Evolutionary conservation across 352 stramenopile genomes (phyloP), one percentile per base, ranked within the genome.

Genomic region (Pythium volutum): DNA sequence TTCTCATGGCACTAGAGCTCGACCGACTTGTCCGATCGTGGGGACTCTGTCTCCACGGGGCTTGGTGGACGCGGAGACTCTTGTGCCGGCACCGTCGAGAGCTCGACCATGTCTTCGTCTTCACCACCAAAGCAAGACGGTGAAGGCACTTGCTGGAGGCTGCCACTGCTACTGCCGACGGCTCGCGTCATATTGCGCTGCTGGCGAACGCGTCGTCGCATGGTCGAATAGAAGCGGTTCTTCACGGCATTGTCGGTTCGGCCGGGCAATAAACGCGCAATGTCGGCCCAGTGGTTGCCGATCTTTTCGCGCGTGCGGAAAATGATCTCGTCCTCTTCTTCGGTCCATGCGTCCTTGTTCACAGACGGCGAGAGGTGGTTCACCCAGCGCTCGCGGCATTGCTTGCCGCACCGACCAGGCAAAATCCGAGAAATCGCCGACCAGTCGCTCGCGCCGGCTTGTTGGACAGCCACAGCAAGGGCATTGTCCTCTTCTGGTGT

Each of bases 231-330:
- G 58, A 86, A 98, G 0, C 92, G 82, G 66, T 99, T 99, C 79
- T 99, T 99, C 23, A 99, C 94, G 11, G 90, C 90, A 60, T 99
- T 99, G 67, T 98, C 95, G 14, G 95, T 98, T 33, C 97, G 76
- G 2, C 97, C 97, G 23, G 95, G 93, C 31, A 99, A 76, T 16
- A 96, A 67, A 18, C 97, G 97, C 16, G 96, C 93, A 61, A 99
- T 99, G 62, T 98, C 92, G 3, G 92, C 91, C 97, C 97, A 99
- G 60, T 96, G 87, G 70, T 99, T 99, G 7, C 97, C 97, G 43
- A 95, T 89, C 15, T 74, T 70, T 36, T 91, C 80, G 2, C 79
- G 75, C 18, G 80, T 89, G 43, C 74, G 72, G 55, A 93, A 91
- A 53, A 95, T 91, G 46, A 92, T 69, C 49, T 88, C 76, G 76